A percentile compares a stretch with the other conserved stretches of the same genome.
These are phyloP conservation scores for Babesia divergens DNA, from an alignment of 169 alveolate genomes.

Conservation along the genomic window DNA sequence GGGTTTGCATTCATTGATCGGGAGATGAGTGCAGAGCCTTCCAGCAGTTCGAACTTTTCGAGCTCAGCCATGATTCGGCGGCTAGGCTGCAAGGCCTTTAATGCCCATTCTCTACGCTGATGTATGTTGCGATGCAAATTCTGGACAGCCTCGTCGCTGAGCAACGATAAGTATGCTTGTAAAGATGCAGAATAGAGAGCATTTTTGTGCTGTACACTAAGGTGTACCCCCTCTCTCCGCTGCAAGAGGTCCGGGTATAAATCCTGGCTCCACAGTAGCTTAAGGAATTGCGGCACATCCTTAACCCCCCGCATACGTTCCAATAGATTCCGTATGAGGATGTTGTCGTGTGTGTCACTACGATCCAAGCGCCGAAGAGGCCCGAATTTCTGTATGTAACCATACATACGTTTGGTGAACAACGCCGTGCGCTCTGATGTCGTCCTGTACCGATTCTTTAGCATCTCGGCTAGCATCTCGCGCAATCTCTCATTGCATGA, in stretches of 20 bases:
- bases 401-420: slow-evolving; percentile 6
- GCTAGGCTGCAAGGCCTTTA: slow-evolving; percentile 1
- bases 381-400: slow-evolving; percentile 8
- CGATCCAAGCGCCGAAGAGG: slow-evolving; percentile 10
- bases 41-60: slow-evolving; percentile 1
- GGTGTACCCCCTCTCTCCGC: slow-evolving; percentile 26
- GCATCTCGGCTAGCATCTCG: slow-evolving; percentile 14
- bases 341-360: slow-evolving; percentile 17
- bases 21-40: slow-evolving; percentile 4
- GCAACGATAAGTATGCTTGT: slow-evolving; percentile 27
- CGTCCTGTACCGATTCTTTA: slow-evolving; percentile 6
- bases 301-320: slow-evolving; percentile 13
- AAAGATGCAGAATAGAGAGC: slow-evolving; percentile 23
- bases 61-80: slow-evolving; percentile 1
- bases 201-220: slow-evolving; percentile 45
- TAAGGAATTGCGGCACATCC: slow-evolving; percentile 12
- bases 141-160: neutral
- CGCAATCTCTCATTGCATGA: slow-evolving; percentile 41
- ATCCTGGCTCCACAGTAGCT: slow-evolving; percentile 47
- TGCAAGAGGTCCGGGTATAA: slow-evolving; percentile 36
- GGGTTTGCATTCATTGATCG: neutral
- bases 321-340: slow-evolving; percentile 1
- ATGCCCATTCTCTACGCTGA: neutral
- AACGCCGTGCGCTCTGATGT: neutral
- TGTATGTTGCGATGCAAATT: slow-evolving; percentile 7